A percentile compares a stretch with the other conserved stretches of the same genome.
Evolutionary conservation across 2,329 filamentous ascomycete species (phyloP).

Genomic region (Nemania serpens): DNA sequence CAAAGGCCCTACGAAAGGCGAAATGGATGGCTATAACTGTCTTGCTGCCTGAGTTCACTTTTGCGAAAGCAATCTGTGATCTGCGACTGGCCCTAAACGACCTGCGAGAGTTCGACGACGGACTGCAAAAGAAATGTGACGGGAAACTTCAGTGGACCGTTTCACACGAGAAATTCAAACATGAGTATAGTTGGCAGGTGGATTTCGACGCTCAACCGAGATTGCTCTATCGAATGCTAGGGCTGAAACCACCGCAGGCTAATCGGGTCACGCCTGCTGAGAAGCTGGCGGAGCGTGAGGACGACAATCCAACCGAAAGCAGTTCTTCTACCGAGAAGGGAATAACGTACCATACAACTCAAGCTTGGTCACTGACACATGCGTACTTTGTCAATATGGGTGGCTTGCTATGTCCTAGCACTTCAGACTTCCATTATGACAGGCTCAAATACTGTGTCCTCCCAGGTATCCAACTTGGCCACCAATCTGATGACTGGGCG

Average conservation of each 20-base stretch:
- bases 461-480: neutral
- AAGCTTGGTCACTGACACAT: slow-evolving; percentile 2
- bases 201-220: neutral
- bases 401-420: neutral
- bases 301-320: neutral
- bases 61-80: neutral
- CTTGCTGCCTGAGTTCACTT: neutral
- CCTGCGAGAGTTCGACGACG: neutral
- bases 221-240: neutral
- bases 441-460: neutral
- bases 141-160: neutral
- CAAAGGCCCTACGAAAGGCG: neutral
- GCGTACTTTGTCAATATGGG: slow-evolving; percentile 2
- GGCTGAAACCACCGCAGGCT: neutral
- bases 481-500: neutral
- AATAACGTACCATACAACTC: neutral
- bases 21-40: slow-evolving; percentile 6
- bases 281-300: neutral
- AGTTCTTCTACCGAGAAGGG: neutral
- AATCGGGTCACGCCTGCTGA: neutral
- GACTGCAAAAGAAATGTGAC: neutral
- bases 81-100: neutral
- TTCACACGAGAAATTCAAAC: neutral
- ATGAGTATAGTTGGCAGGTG: neutral
- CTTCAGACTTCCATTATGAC: too few species aligned